Evolutionary conservation across 2,329 filamentous ascomycete genomes (phyloP), one percentile per base, ranked within the genome.

Genomic region (Massarina eburnea): DNA sequence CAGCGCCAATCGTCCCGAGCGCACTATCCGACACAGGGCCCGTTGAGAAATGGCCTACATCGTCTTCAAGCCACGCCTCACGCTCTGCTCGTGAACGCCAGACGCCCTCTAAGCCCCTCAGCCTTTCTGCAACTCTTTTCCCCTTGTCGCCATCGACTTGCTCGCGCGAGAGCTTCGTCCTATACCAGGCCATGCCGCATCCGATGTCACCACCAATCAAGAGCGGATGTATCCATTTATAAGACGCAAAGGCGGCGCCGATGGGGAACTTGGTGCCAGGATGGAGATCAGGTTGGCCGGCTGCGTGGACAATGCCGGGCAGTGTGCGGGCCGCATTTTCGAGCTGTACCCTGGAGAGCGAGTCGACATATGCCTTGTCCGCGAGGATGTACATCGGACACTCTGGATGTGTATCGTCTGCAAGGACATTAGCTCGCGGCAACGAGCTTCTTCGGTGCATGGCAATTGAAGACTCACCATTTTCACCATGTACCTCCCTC

Each of bases 101-200:
- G 18, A 55, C 45, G 12, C 69, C 69, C 45, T 73, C 70, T 4
- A 72, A 40, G 2, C 67, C 66, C 8, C 64, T 54, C 27, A 72
- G 43, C 45, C 56, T 67, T 44, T 70, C 67, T 1, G 67, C 65
- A 12, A 72, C 57, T 36, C 59, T 71, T 38, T 54, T 58, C 2
- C 63, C 65, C 27, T 62, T 66, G 37, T 67, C 58, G 5, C 65
- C 61, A 22, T 68, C 66, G 4, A 71, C 58, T 26, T 67, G 61
- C n/a, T 41, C 50, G 26, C 59, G 34, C 14, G 58, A 49, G 4
- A 71, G 52, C 5, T 41, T 56, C 10, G 68, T 68, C 46, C 57
- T 62, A 43, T 69, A 71, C 65, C 66, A 71, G 7, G 67, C 58
- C 67, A 72, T 73, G 0, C 68, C 70, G 45, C 68, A 72, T 0